Evolutionary conservation across 164 flowering plant species (phyloP).

Genomic region (Amborella trichopoda): DNA sequence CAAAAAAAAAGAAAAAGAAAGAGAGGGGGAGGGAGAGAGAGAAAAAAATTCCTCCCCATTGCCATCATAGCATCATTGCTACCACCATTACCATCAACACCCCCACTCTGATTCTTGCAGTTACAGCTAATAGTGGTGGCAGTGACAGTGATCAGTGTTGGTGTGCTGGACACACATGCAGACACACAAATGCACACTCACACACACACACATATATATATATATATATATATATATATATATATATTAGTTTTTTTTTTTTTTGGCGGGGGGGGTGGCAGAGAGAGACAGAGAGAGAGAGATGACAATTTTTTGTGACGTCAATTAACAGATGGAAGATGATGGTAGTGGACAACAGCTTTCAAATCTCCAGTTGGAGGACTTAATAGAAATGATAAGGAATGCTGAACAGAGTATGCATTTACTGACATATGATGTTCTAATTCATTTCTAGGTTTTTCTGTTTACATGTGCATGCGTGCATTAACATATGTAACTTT

Average conservation of each 20-base stretch:
- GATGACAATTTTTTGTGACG: too few species aligned
- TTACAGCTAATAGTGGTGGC: too few species aligned
- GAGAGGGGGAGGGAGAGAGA: too few species aligned
- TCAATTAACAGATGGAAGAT: constrained; percentile 25
- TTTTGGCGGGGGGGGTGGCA: too few species aligned
- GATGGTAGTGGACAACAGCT: constrained; percentile 27
- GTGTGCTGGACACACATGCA: not conserved
- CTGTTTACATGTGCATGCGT: not conserved
- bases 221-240: not conserved
- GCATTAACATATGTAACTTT: too few species aligned
- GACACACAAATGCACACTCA: not conserved
- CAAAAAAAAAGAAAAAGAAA: too few species aligned
- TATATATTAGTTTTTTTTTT: constrained; percentile 7
- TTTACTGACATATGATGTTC: not conserved
- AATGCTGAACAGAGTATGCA: constrained; percentile 81
- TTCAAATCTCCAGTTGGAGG: constrained; percentile 41
- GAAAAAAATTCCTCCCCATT: too few species aligned
- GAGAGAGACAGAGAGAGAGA: too few species aligned
- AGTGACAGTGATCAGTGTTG: not conserved
- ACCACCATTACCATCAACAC: too few species aligned
- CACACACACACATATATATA: not conserved
- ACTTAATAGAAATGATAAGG: constrained; percentile 72
- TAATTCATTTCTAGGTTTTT: not conserved
- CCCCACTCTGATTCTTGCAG: too few species aligned
- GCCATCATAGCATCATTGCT: too few species aligned